Evolutionary conservation across 78 protist species (phyloP).

Genomic region (Emiliania huxleyi): DNA sequence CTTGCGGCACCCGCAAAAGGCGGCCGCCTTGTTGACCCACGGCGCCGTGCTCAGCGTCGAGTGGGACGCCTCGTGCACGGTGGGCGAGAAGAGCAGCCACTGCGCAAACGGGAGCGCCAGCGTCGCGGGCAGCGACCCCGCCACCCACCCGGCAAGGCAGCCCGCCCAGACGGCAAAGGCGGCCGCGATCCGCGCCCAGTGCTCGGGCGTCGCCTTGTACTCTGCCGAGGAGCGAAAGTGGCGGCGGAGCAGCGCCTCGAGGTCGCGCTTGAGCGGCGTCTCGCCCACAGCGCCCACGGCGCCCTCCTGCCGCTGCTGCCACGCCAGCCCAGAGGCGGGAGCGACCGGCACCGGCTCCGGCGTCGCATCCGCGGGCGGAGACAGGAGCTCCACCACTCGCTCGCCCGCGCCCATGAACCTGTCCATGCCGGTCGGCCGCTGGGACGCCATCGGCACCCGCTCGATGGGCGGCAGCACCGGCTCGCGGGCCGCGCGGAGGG

Average conservation of each 20-base stretch:
- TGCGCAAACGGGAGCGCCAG: not conserved
- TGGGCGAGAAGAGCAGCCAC: not conserved
- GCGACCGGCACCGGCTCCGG: not conserved
- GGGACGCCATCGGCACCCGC: not conserved
- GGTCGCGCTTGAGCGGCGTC: not conserved
- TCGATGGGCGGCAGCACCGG: too few species aligned
- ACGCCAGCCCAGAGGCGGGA: not conserved
- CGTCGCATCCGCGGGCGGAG: too few species aligned
- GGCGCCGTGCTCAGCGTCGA: not conserved
- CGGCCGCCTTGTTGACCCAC: not conserved
- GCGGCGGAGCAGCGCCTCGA: not conserved
- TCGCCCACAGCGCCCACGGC: not conserved
- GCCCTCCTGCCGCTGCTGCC: not conserved
- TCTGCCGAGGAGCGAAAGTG: not conserved
- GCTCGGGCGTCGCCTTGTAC: not conserved
- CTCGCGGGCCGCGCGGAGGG: too few species aligned
- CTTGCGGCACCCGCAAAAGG: too few species aligned
- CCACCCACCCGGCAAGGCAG: not conserved
- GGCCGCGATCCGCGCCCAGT: not conserved
- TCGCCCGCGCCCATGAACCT: too few species aligned
- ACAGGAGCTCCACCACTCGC: too few species aligned
- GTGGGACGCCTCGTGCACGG: slow-evolving; percentile 6
- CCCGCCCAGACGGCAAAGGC: not conserved
- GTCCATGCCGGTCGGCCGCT: not conserved
- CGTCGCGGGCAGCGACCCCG: not conserved